phyloP scores from a whole-genome alignment of 257 asterid species.

The Osmanthus fragrans region DNA sequence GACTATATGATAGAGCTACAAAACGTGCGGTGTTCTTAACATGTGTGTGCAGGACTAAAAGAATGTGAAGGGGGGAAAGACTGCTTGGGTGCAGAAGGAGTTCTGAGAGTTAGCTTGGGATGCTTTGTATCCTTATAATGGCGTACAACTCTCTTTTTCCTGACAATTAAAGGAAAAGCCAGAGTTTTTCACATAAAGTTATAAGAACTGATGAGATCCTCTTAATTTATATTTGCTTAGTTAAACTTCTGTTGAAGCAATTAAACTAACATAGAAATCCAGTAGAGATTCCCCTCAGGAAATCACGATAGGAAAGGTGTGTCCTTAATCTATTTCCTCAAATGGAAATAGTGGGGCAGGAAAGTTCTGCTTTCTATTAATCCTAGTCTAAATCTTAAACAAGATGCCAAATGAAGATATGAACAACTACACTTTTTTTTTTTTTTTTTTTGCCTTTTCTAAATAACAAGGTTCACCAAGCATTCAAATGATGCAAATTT shows the following conservation, averaged over 20 bases:
- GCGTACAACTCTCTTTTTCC: not conserved
- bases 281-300: too few relatives aligned
- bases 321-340: too few relatives aligned
- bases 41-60: conserved; percentile 38
- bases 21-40: not conserved
- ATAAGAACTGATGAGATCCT: not conserved
- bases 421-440: too few relatives aligned
- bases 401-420: too few relatives aligned
- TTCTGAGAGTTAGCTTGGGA: conserved; percentile 53
- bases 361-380: too few relatives aligned
- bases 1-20: not conserved
- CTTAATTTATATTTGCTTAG: not conserved
- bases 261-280: too few relatives aligned
- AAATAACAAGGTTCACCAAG: not conserved
- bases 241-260: too few relatives aligned
- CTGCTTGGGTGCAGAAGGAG: conserved; percentile 58
- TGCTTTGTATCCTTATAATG: conserved; percentile 48
- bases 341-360: too few relatives aligned
- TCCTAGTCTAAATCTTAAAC: too few relatives aligned
- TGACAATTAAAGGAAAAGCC: not conserved
- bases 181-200: not conserved
- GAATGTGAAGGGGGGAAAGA: conserved; percentile 51
- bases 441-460: too few relatives aligned
- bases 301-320: too few relatives aligned
- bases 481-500: not conserved